Evolutionary conservation across 352 stramenopile genomes (phyloP).

Genomic region (Achlya hypogyna): DNA sequence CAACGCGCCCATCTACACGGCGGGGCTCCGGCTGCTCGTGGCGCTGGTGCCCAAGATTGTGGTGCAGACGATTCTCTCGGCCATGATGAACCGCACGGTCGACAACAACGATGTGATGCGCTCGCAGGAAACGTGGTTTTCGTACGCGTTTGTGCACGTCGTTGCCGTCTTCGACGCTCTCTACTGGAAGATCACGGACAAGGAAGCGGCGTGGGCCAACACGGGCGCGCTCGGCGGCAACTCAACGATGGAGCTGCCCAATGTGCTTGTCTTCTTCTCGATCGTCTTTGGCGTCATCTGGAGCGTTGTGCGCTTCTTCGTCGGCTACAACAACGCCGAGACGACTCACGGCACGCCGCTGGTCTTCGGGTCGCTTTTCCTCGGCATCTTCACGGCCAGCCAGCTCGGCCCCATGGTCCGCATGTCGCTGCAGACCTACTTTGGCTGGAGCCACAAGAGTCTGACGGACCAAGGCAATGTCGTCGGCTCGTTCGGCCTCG

Average conservation of each 20-base stretch:
- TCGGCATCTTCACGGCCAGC: constrained; percentile 46
- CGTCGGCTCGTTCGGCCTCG: constrained; percentile 54
- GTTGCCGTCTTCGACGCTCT: constrained; percentile 62
- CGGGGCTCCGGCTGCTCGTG: constrained; percentile 51
- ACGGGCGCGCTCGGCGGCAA: constrained; percentile 51
- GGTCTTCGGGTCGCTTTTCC: constrained; percentile 53
- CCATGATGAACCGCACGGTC: constrained; percentile 58
- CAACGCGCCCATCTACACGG: constrained; percentile 62
- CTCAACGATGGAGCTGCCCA: constrained; percentile 57
- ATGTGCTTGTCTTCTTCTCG: constrained; percentile 51
- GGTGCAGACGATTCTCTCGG: constrained; percentile 51
- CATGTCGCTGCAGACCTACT: constrained; percentile 67
- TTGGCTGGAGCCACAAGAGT: constrained; percentile 70
- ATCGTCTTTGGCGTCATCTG: constrained; percentile 62
- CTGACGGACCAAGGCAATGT: constrained; percentile 70
- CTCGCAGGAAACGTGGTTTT: constrained; percentile 71
- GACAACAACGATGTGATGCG: constrained; percentile 66
- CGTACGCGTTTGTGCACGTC: constrained; percentile 63
- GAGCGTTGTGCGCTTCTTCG: constrained; percentile 54
- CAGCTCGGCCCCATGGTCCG: constrained; percentile 59
- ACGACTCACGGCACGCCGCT: constrained; percentile 54
- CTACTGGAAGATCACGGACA: constrained; percentile 64
- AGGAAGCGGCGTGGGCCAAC: constrained; percentile 58
- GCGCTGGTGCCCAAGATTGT: constrained; percentile 67
- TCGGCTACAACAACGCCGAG: constrained; percentile 56